phyloP scores from a whole-genome alignment of 2,329 filamentous ascomycete genomes.

The Fusarium oligoseptatum region DNA sequence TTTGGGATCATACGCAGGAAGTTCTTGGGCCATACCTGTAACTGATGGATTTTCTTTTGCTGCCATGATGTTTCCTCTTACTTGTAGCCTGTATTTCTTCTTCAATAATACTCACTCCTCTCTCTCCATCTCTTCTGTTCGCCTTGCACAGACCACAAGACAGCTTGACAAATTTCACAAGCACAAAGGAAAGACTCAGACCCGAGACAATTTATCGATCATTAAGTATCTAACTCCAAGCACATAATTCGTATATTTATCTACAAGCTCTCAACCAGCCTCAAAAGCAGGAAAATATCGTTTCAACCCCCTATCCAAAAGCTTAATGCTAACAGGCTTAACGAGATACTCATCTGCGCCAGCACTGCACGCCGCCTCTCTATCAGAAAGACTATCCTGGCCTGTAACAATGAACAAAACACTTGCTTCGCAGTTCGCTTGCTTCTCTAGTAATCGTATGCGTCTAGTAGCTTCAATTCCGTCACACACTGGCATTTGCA shows the following conservation, averaged over 20 bases:
- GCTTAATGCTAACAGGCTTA: slow-evolving; percentile 40
- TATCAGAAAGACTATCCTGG: slow-evolving; percentile 43
- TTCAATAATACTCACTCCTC: not conserved
- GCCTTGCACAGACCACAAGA: not conserved
- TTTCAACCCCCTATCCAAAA: slow-evolving; percentile 30
- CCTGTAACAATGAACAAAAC: slow-evolving; percentile 47
- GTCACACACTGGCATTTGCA: slow-evolving; percentile 49
- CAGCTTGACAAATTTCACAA: not conserved
- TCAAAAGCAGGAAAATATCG: slow-evolving; percentile 36
- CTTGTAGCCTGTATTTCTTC: not conserved
- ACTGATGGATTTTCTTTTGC: not conserved
- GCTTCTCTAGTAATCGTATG: slow-evolving; percentile 42
- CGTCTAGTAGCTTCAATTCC: slow-evolving; percentile 46
- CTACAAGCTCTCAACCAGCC: not conserved
- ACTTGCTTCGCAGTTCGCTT: slow-evolving; percentile 21
- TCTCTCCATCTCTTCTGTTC: not conserved
- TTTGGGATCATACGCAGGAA: slow-evolving; percentile 53
- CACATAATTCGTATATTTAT: not conserved
- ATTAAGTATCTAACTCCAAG: not conserved
- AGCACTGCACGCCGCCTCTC: slow-evolving; percentile 29
- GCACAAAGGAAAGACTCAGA: too few relatives aligned
- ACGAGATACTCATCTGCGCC: slow-evolving; percentile 45
- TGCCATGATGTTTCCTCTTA: too few relatives aligned
- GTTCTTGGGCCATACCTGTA: slow-evolving; percentile 42
- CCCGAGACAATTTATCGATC: not conserved